Evolutionary conservation across 2,329 filamentous ascomycete genomes (phyloP).

Genomic region (Penicillium sp.): DNA sequence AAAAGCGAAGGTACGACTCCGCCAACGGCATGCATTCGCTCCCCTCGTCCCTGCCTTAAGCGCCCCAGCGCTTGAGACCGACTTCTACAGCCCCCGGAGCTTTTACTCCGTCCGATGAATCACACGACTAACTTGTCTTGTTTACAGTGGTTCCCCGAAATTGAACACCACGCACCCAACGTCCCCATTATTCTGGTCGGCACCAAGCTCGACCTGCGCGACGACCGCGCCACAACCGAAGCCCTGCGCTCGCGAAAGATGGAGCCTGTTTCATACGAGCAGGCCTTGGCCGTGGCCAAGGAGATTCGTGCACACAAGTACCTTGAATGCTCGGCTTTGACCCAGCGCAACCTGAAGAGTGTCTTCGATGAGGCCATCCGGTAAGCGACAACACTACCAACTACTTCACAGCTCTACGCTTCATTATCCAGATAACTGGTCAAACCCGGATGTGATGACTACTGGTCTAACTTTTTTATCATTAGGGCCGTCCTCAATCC

Average conservation of each 20-base stretch:
- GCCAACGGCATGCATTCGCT: no score
- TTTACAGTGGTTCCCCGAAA: slow-evolving; percentile 89
- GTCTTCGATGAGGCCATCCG: slow-evolving; percentile 98
- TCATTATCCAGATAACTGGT: background rate
- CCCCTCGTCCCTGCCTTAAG: no score
- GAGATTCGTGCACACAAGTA: slow-evolving; percentile 97
- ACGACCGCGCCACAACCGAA: slow-evolving; percentile 80
- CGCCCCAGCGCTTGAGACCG: background rate
- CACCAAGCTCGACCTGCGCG: slow-evolving; percentile 93
- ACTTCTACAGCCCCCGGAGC: background rate
- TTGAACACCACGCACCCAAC: slow-evolving; percentile 92
- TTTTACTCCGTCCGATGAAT: background rate
- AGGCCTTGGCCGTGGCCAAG: slow-evolving; percentile 84
- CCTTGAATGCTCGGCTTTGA: slow-evolving; percentile 94
- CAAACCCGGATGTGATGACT: background rate
- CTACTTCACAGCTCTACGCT: background rate
- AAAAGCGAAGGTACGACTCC: slow-evolving; percentile 77
- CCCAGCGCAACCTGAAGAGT: slow-evolving; percentile 95
- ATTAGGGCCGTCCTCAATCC: slow-evolving; percentile 52
- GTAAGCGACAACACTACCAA: slow-evolving; percentile 55
- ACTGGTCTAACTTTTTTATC: slow-evolving; percentile 1
- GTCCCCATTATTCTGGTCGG: slow-evolving; percentile 97
- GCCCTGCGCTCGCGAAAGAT: slow-evolving; percentile 87
- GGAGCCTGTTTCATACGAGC: slow-evolving; percentile 95
- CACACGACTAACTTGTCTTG: background rate